A percentile compares a stretch with the other conserved stretches of the same genome.
Evolutionary conservation across 345 rosid genomes (phyloP).

Genomic region (Salix dunnii): DNA sequence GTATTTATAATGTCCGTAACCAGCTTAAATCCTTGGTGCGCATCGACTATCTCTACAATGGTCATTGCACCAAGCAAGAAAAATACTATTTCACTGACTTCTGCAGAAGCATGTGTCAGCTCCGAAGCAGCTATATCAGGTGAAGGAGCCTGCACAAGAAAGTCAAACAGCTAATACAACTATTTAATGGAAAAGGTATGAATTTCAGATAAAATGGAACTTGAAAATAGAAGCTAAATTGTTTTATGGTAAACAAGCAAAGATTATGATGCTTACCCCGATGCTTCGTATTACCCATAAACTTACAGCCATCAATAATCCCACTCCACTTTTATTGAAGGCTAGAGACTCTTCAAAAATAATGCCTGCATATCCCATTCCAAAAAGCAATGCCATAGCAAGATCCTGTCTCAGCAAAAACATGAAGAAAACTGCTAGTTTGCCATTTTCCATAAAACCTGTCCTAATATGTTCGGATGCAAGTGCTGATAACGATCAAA

Average conservation of each 20-base stretch:
- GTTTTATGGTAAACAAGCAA: not conserved
- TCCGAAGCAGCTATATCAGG: conserved; percentile 83
- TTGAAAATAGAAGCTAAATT: not conserved
- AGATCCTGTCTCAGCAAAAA: conserved; percentile 61
- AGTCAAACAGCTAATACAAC: not conserved
- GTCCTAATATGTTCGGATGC: not conserved
- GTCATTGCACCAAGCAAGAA: conserved; percentile 99
- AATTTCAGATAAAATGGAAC: not conserved
- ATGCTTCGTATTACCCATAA: conserved; percentile 85
- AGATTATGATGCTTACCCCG: conserved; percentile 54
- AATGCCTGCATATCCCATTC: conserved; percentile 81
- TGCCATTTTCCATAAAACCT: not conserved
- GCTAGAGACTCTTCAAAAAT: conserved; percentile 92
- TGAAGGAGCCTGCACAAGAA: conserved; percentile 83
- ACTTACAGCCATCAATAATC: conserved; percentile 93
- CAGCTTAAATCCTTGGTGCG: conserved; percentile 99
- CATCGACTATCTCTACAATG: conserved; percentile 94
- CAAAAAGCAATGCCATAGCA: conserved; percentile 91
- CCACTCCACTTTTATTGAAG: conserved; percentile 95
- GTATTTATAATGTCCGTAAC: conserved; percentile 95
- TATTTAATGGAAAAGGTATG: not conserved
- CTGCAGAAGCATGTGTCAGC: conserved; percentile 82
- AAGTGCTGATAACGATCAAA: not conserved
- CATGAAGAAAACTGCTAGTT: conserved; percentile 14
- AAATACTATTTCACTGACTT: conserved; percentile 94